Evolutionary conservation across 805 yeast genomes (phyloP).

Genomic region (Candida takata): DNA sequence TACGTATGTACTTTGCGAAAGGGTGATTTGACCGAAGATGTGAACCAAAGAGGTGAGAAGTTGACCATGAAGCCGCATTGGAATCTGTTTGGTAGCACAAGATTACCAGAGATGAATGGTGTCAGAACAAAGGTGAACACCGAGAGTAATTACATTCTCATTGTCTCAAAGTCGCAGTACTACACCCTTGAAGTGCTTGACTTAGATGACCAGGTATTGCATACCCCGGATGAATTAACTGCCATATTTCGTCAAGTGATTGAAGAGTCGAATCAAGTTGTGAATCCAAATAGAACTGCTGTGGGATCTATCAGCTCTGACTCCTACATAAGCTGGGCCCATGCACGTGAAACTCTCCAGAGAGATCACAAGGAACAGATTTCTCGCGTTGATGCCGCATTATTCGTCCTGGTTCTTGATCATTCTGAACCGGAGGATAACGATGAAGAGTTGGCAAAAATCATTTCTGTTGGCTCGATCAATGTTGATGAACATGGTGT

Average conservation of each 20-base stretch:
- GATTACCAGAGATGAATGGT: slow-evolving; percentile 49
- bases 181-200: slow-evolving; percentile 84
- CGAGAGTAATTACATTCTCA: slow-evolving; percentile 64
- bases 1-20: slow-evolving; percentile 54
- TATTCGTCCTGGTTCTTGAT: slow-evolving; percentile 77
- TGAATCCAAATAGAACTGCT: slow-evolving; percentile 60
- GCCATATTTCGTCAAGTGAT: slow-evolving; percentile 60
- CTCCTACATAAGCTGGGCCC: slow-evolving; percentile 78
- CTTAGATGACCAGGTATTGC: slow-evolving; percentile 52
- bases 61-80: slow-evolving; percentile 63
- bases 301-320: slow-evolving; percentile 87
- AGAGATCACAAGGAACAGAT: slow-evolving; percentile 31
- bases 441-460: slow-evolving; percentile 34
- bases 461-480: slow-evolving; percentile 79
- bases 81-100: slow-evolving; percentile 63
- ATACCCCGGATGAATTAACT: slow-evolving; percentile 60
- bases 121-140: slow-evolving; percentile 67
- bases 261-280: slow-evolving; percentile 54
- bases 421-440: slow-evolving; percentile 57
- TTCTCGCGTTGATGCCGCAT: slow-evolving; percentile 60
- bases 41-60: slow-evolving; percentile 42
- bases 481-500: slow-evolving; percentile 64
- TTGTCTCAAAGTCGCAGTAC: slow-evolving; percentile 75
- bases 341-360: slow-evolving; percentile 48
- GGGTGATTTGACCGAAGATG: slow-evolving; percentile 51